Percentiles rank a stretch among this genome's conserved stretches.
These are phyloP conservation scores for Flaveria robusta DNA, from an alignment of 129 eudicot species.

Conservation along the genomic window DNA sequence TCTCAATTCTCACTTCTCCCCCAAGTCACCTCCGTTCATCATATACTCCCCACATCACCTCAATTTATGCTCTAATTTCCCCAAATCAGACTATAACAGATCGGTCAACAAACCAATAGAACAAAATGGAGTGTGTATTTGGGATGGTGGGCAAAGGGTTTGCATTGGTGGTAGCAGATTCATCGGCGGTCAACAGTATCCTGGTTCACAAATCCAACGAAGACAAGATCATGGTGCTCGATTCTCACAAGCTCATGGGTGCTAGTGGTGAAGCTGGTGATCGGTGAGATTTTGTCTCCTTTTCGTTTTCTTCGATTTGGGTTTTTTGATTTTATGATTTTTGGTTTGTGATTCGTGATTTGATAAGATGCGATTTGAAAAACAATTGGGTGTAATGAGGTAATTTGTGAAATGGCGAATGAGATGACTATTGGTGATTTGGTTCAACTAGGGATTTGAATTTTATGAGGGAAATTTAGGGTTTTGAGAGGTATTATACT, in stretches of 20 bases:
- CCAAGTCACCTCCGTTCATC: slow-evolving; percentile 33
- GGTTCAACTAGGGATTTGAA: slow-evolving; percentile 7
- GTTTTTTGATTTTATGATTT: not conserved
- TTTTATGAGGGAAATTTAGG: slow-evolving; percentile 21
- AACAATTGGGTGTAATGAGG: not conserved
- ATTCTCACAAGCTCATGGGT: slow-evolving; percentile 96
- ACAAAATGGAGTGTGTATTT: slow-evolving; percentile 86
- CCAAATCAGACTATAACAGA: not conserved
- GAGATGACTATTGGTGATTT: not conserved
- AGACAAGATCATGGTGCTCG: slow-evolving; percentile 90
- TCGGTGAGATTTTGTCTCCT: slow-evolving; percentile 49
- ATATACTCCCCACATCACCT: slow-evolving; percentile 6
- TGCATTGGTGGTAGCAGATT: slow-evolving; percentile 86
- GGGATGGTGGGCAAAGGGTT: slow-evolving; percentile 89
- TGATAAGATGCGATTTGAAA: slow-evolving; percentile 11
- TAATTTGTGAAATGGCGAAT: no score
- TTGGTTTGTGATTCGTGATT: not conserved
- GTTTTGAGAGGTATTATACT: slow-evolving; percentile 16
- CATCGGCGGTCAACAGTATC: slow-evolving; percentile 97
- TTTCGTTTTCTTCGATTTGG: slow-evolving; percentile 2
- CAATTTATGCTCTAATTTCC: slow-evolving; percentile 11
- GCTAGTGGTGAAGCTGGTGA: slow-evolving; percentile 98
- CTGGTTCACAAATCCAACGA: slow-evolving; percentile 92
- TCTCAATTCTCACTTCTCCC: slow-evolving; percentile 39
- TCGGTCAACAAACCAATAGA: slow-evolving; percentile 7